A percentile compares a stretch with the other conserved stretches of the same genome.
These are phyloP conservation scores for Umbelopsis ramanniana DNA, from an alignment of 192 early-diverging fungal genomes.

Conservation along the genomic window DNA sequence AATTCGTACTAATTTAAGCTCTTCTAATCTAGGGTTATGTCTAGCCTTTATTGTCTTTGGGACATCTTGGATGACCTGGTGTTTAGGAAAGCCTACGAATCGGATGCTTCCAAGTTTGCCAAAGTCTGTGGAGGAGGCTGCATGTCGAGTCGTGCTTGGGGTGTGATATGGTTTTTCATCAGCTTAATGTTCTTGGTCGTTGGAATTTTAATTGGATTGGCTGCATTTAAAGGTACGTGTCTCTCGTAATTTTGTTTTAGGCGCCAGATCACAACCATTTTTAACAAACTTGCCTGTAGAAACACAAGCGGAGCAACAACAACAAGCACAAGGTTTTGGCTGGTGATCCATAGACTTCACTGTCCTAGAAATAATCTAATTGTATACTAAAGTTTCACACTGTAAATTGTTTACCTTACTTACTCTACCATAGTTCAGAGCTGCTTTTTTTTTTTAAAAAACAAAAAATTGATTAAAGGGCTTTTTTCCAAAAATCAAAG, in stretches of 20 bases:
- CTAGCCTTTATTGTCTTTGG: constrained; percentile 89
- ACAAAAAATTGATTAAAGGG: not conserved
- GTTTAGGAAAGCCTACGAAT: constrained; percentile 89
- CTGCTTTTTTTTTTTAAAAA: not conserved
- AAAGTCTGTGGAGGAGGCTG: constrained; percentile 64
- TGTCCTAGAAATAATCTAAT: not conserved
- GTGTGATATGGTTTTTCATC: constrained; percentile 89
- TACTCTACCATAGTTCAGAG: not conserved
- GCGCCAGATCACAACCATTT: not conserved
- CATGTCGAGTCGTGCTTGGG: constrained; percentile 83
- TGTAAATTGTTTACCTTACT: not conserved
- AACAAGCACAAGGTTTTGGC: constrained; percentile 40
- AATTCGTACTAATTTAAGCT: constrained; percentile 7
- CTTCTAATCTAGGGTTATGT: constrained; percentile 77
- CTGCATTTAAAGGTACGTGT: constrained; percentile 71
- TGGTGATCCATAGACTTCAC: constrained; percentile 26
- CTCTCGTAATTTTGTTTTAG: not conserved
- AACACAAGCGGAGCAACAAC: constrained; percentile 34
- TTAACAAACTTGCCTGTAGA: constrained; percentile 11
- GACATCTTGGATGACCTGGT: constrained; percentile 96
- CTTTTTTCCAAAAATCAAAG: not conserved
- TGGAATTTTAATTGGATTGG: constrained; percentile 80
- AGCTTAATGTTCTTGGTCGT: constrained; percentile 79
- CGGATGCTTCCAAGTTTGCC: constrained; percentile 91
- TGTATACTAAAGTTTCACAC: not conserved